A percentile compares a stretch with the other conserved stretches of the same genome.
Conservation (phyloP, 805 yeast species). For the Metschnikowia lochheadii region DNA sequence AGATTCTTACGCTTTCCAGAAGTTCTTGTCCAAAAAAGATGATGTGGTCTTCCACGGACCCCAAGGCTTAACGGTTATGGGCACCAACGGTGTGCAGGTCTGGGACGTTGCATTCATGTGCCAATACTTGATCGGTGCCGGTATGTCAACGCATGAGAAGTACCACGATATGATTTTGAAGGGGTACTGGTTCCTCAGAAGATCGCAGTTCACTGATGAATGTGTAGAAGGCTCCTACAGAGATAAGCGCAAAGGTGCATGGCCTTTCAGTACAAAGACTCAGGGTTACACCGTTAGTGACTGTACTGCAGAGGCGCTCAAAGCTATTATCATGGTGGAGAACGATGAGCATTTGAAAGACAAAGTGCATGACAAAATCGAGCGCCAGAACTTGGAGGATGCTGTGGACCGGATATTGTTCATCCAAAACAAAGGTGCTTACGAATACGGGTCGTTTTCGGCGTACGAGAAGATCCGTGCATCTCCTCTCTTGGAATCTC, state of each 20-base stretch:
- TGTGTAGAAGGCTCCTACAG: constrained; percentile 75
- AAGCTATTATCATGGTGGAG: constrained; percentile 89
- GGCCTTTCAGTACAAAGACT: constrained; percentile 94
- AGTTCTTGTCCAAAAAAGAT: constrained; percentile 55
- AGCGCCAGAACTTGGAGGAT: constrained; percentile 49
- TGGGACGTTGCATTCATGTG: constrained; percentile 95
- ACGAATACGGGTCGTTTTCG: constrained; percentile 88
- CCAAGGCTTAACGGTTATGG: constrained; percentile 89
- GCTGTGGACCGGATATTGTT: constrained; percentile 74
- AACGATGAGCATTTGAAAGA: constrained; percentile 48
- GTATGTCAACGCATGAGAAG: constrained; percentile 65
- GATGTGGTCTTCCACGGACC: constrained; percentile 83
- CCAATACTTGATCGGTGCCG: constrained; percentile 77
- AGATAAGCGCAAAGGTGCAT: constrained; percentile 81
- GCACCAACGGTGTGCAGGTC: constrained; percentile 95
- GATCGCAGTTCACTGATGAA: constrained; percentile 82
- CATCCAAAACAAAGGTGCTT: constrained; percentile 74
- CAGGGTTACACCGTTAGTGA: constrained; percentile 97
- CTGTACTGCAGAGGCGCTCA: constrained; percentile 93
- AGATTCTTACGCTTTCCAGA: constrained; percentile 56
- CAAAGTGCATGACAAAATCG: constrained; percentile 41
- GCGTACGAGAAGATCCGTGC: constrained; percentile 87
- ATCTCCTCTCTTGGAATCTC: constrained; percentile 64
- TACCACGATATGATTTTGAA: constrained; percentile 59
- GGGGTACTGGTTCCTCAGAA: constrained; percentile 67